These are phyloP conservation scores for Rugonectria rugulosa DNA, from an alignment of 2,329 filamentous ascomycete species.

Conservation along the genomic window DNA sequence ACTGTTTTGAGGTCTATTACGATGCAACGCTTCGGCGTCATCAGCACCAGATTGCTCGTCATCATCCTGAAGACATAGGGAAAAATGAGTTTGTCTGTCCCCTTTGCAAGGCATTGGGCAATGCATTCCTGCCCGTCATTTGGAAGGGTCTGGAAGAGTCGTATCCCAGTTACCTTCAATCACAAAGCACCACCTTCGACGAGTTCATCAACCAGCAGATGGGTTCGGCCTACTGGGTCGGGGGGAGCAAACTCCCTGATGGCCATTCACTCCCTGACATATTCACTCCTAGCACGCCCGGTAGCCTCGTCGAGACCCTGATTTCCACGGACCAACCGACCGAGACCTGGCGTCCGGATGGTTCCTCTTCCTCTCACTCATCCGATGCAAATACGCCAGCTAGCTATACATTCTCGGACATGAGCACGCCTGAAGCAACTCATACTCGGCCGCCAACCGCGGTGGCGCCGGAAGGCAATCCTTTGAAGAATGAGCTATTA, in stretches of 20 bases:
- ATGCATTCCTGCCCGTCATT: constrained; percentile 91
- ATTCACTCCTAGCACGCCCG: constrained; percentile 47
- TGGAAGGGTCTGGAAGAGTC: constrained; percentile 93
- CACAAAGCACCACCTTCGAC: constrained; percentile 67
- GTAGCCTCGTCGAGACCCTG: constrained; percentile 48
- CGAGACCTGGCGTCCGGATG: constrained; percentile 53
- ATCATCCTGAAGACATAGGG: constrained; percentile 84
- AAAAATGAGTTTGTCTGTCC: constrained; percentile 94
- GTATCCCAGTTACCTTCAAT: constrained; percentile 75
- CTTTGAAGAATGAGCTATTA: constrained; percentile 62
- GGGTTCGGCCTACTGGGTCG: constrained; percentile 50
- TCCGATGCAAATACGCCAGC: constrained; percentile 49
- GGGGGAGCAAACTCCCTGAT: constrained; percentile 49
- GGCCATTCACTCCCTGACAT: constrained; percentile 42
- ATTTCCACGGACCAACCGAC: constrained; percentile 46
- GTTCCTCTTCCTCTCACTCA: constrained; percentile 43
- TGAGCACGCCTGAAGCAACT: constrained; percentile 35
- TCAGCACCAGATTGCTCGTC: constrained; percentile 88
- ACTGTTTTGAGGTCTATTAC: constrained; percentile 92
- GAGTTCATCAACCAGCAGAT: constrained; percentile 72
- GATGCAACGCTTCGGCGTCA: constrained; percentile 85
- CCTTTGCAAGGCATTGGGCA: constrained; percentile 94
- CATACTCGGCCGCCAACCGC: constrained; percentile 25
- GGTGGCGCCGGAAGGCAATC: constrained; percentile 23
- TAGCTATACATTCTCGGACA: constrained; percentile 52